phyloP scores from a whole-genome alignment of 306 rosid genomes.

The Rosa lucieae region DNA sequence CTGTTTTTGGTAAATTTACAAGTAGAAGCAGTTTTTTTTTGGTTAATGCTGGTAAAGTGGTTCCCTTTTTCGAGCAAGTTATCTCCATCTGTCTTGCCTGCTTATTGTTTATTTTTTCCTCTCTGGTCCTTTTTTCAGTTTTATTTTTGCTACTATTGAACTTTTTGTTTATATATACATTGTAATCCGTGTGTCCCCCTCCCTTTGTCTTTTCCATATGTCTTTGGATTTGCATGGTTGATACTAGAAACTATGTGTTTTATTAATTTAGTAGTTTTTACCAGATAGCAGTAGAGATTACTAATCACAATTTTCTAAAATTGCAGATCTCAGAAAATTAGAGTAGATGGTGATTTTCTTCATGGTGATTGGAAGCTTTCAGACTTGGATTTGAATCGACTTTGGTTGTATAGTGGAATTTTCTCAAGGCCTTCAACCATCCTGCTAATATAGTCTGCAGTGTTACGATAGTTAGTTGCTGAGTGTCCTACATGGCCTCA shows the following conservation, averaged over 20 bases:
- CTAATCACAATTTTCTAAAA: conserved; percentile 8
- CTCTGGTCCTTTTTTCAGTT: background rate
- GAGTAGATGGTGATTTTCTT: conserved; percentile 29
- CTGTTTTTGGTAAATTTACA: background rate
- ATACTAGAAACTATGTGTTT: background rate
- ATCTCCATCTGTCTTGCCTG: background rate
- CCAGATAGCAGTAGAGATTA: background rate
- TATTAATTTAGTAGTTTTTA: background rate
- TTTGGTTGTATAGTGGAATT: conserved; percentile 37
- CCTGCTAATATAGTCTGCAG: conserved; percentile 14
- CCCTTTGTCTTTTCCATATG: background rate
- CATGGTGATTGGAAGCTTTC: conserved; percentile 24
- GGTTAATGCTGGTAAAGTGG: background rate
- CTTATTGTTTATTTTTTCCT: background rate
- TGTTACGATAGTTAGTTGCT: conserved; percentile 2
- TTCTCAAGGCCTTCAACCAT: conserved; percentile 24
- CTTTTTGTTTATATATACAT: background rate
- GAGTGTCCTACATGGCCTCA: conserved; percentile 15
- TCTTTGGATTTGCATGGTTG: background rate
- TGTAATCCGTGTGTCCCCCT: background rate
- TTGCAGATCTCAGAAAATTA: conserved; percentile 32
- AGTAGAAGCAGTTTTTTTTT: background rate
- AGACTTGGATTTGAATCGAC: conserved; percentile 27
- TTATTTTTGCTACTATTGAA: background rate
- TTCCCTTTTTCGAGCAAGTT: background rate